Conservation (phyloP, 495 filamentous ascomycete genomes). For the Podospora fimiseda region DNA sequence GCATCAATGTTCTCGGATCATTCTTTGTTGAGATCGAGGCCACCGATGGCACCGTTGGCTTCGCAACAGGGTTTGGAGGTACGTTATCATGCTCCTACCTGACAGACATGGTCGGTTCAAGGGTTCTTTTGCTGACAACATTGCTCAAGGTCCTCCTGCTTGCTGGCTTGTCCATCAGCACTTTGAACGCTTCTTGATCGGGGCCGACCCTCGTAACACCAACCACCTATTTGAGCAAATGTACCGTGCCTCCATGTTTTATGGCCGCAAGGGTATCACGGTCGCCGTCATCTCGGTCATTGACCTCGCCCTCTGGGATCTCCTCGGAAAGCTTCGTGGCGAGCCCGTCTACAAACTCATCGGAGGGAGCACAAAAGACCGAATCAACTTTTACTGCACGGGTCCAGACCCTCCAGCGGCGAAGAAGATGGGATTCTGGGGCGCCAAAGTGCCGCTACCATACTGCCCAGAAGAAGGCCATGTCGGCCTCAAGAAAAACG, state of each 20-base stretch:
- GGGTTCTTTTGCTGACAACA: not conserved
- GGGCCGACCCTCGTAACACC: slow-evolving; percentile 79
- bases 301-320: slow-evolving; percentile 86
- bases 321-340: slow-evolving; percentile 79
- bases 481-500: slow-evolving; percentile 75
- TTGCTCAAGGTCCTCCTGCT: slow-evolving; percentile 72
- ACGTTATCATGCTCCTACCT: slow-evolving; percentile 14
- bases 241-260: slow-evolving; percentile 93
- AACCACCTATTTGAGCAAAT: slow-evolving; percentile 90
- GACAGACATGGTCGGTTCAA: too few relatives aligned
- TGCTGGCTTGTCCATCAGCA: slow-evolving; percentile 91
- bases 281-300: slow-evolving; percentile 90
- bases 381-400: slow-evolving; percentile 89
- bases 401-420: slow-evolving; percentile 74
- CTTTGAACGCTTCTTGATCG: slow-evolving; percentile 84
- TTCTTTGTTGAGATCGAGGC: slow-evolving; percentile 91
- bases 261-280: slow-evolving; percentile 84
- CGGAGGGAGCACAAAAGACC: slow-evolving; percentile 72
- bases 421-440: slow-evolving; percentile 78
- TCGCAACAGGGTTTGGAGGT: slow-evolving; percentile 89
- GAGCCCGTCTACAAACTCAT: slow-evolving; percentile 95
- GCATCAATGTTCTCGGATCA: slow-evolving; percentile 89
- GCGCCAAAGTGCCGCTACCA: slow-evolving; percentile 81
- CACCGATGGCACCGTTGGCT: slow-evolving; percentile 81
- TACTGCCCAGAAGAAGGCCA: slow-evolving; percentile 82